Percentiles rank a stretch among this genome's conserved stretches.
phyloP scores from a whole-genome alignment of 2,329 filamentous ascomycete genomes.

The Nemania bipapillata region DNA sequence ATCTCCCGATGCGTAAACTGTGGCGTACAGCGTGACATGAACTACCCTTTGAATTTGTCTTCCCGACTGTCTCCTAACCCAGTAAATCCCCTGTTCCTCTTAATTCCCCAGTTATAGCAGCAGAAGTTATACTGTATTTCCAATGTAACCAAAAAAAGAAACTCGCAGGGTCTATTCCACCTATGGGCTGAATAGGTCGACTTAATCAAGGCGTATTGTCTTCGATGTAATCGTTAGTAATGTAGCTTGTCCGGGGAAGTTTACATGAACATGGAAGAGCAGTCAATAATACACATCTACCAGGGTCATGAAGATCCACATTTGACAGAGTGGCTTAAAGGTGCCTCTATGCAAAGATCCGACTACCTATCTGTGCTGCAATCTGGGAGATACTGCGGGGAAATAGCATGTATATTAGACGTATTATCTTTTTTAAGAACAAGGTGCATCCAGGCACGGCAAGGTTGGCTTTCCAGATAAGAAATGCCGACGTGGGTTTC shows the following conservation, averaged over 20 bases:
- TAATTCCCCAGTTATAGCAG: neutral
- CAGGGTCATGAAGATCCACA: too few species aligned
- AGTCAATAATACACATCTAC: too few species aligned
- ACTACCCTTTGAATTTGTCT: neutral
- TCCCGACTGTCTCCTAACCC: neutral
- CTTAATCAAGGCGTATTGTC: neutral
- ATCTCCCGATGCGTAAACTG: constrained; percentile 7
- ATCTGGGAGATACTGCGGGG: neutral
- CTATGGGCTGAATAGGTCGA: neutral
- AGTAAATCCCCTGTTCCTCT: neutral
- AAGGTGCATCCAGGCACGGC: neutral
- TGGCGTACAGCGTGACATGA: neutral
- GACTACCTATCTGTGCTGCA: neutral
- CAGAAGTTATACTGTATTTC: neutral
- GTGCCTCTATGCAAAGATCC: neutral
- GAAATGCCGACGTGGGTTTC: constrained; percentile 10
- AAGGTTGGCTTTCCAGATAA: neutral
- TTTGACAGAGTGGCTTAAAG: too few species aligned
- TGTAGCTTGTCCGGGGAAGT: too few species aligned
- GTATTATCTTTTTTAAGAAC: neutral
- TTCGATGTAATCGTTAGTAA: neutral
- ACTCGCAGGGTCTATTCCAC: neutral
- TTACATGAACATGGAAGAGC: too few species aligned
- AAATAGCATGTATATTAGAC: neutral
- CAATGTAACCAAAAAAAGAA: neutral